Percentiles rank a stretch among this genome's conserved stretches.
These are phyloP conservation scores for Sugiyamaella novakii DNA, from an alignment of 1,139 yeast genomes.

Conservation along the genomic window DNA sequence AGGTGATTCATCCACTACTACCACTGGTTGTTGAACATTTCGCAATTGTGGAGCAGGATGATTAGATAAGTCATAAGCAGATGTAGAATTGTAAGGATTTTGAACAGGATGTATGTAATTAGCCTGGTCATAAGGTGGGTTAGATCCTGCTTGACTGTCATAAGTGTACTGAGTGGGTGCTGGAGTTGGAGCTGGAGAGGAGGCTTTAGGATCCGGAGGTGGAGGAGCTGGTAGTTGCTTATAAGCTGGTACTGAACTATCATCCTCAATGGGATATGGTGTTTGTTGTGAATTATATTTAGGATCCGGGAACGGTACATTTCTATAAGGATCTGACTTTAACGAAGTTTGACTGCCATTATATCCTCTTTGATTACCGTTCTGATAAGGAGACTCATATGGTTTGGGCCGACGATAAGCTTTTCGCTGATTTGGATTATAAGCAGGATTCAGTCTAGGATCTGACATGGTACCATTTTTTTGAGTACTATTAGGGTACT, in stretches of 20 bases:
- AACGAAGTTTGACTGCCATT: not conserved
- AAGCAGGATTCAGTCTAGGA: not conserved
- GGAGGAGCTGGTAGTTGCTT: not conserved
- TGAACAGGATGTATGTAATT: no score
- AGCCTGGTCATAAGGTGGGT: no score
- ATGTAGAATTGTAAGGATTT: not conserved
- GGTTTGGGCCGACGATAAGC: not conserved
- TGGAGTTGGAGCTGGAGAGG: not conserved
- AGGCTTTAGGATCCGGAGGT: not conserved
- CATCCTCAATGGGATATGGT: slow-evolving; percentile 2
- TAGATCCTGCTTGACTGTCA: no score
- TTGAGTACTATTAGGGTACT: not conserved
- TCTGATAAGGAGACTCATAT: not conserved
- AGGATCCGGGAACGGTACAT: slow-evolving; percentile 15
- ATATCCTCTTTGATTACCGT: not conserved
- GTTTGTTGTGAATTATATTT: slow-evolving; percentile 1
- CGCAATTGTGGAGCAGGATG: not conserved
- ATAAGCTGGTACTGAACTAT: not conserved
- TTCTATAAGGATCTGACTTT: slow-evolving; percentile 11
- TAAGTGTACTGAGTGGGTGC: no score
- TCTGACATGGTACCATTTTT: not conserved
- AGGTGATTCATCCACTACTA: not conserved
- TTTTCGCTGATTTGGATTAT: not conserved
- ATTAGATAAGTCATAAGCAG: not conserved
- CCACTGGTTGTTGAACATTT: not conserved